phyloP scores from a whole-genome alignment of 345 rosid species.

The Eucalyptus lansdowneana region DNA sequence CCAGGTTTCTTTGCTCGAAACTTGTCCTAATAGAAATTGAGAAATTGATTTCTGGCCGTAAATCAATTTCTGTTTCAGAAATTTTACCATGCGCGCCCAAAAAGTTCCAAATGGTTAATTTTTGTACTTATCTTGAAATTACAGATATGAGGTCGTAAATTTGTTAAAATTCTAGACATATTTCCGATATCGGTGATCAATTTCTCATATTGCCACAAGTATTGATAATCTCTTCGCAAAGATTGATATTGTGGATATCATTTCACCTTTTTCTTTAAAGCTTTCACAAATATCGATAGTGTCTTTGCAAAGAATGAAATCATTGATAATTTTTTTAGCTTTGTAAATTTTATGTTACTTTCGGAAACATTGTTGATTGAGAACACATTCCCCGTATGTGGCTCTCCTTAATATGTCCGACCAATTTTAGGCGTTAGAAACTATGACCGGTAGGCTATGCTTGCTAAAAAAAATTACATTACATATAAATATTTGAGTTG shows the following conservation, averaged over 20 bases:
- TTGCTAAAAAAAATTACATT: neutral
- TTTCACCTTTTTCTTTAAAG: neutral
- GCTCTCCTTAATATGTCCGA: neutral
- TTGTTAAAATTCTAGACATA: neutral
- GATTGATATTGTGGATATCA: neutral
- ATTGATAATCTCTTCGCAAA: neutral
- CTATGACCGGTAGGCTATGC: neutral
- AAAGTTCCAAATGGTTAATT: neutral
- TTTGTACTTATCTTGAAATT: neutral
- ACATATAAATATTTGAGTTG: neutral
- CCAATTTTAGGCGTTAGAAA: neutral
- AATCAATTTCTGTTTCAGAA: too few species aligned
- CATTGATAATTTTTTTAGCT: neutral
- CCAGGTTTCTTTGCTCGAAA: too few species aligned
- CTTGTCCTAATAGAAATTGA: too few species aligned
- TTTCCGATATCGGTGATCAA: neutral
- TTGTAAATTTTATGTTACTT: neutral
- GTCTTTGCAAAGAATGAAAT: neutral
- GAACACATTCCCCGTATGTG: neutral
- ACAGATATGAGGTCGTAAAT: neutral
- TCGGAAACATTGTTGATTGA: neutral
- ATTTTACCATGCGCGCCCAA: too few species aligned
- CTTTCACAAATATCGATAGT: neutral
- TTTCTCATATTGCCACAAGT: neutral
- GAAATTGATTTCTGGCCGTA: too few species aligned